Evolutionary conservation across 768 basidiomycete species (phyloP).

Genomic region (Boletus edulis): DNA sequence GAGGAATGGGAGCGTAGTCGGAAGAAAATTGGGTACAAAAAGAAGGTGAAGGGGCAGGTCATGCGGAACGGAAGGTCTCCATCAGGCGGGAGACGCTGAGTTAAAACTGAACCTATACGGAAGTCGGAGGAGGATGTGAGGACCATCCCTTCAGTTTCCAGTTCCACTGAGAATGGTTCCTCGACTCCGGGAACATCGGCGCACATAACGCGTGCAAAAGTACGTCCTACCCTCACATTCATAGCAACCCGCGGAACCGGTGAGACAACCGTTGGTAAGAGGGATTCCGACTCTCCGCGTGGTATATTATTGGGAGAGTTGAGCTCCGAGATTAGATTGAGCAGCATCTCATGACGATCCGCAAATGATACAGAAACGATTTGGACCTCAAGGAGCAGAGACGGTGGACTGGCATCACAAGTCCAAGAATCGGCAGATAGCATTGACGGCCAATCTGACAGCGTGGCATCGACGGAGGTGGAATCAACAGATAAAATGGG

Average conservation of each 20-base stretch:
- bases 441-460: conserved; percentile 63
- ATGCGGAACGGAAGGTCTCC: conserved; percentile 46
- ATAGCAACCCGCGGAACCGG: conserved; percentile 51
- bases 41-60: conserved; percentile 39
- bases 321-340: conserved; percentile 33
- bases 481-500: conserved; percentile 35
- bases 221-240: conserved; percentile 47
- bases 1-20: conserved; percentile 43
- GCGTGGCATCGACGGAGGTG: conserved; percentile 33
- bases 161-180: conserved; percentile 51
- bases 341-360: conserved; percentile 53
- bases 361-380: conserved; percentile 47
- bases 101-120: conserved; percentile 21
- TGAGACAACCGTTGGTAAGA: conserved; percentile 31
- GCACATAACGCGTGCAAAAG: conserved; percentile 52
- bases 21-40: conserved; percentile 52
- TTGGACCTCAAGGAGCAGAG: conserved; percentile 46
- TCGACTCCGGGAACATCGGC: conserved; percentile 35
- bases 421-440: conserved; percentile 25
- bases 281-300: conserved; percentile 1
- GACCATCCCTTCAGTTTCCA: conserved; percentile 53
- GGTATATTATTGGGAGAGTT: conserved; percentile 13
- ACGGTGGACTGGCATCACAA: conserved; percentile 59
- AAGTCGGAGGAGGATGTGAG: conserved; percentile 45
- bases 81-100: conserved; percentile 19